Conservation (phyloP, 148 eudicot genomes). For the Vaccinium macrocarpon region DNA sequence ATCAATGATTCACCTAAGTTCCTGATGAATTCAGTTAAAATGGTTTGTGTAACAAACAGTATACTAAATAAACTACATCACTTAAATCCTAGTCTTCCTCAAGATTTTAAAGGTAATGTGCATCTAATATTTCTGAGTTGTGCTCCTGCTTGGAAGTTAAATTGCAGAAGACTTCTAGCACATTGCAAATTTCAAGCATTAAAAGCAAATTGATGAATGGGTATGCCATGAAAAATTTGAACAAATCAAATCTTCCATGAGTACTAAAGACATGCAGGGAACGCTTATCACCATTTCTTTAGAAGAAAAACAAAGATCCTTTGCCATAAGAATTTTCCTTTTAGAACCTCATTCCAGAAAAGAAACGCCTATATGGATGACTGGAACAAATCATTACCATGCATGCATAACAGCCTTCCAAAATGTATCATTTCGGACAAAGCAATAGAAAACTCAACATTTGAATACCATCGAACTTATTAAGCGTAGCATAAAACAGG, state of each 20-base stretch:
- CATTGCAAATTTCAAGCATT: not conserved
- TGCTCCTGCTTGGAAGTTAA: not conserved
- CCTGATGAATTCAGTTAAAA: not conserved
- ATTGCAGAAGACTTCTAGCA: not conserved
- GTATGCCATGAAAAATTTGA: not conserved
- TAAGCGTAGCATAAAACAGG: not conserved
- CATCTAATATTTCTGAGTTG: not conserved
- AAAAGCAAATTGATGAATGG: not conserved
- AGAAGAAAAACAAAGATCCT: not conserved
- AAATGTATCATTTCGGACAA: not conserved
- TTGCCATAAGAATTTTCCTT: not conserved
- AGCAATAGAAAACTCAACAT: not conserved
- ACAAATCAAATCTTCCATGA: not conserved
- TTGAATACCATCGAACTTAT: not conserved
- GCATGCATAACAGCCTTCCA: not conserved
- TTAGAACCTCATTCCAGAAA: not conserved
- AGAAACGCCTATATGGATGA: not conserved
- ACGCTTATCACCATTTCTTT: not conserved
- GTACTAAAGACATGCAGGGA: not conserved
- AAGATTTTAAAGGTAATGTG: not conserved
- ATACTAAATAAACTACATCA: not conserved
- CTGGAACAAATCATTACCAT: not conserved
- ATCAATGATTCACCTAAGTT: not conserved
- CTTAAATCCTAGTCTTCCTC: not conserved
- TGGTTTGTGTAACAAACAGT: not conserved